Percentiles rank a stretch among this genome's conserved stretches.
Conservation (phyloP, 768 basidiomycete species). For the Leccinum broughii region DNA sequence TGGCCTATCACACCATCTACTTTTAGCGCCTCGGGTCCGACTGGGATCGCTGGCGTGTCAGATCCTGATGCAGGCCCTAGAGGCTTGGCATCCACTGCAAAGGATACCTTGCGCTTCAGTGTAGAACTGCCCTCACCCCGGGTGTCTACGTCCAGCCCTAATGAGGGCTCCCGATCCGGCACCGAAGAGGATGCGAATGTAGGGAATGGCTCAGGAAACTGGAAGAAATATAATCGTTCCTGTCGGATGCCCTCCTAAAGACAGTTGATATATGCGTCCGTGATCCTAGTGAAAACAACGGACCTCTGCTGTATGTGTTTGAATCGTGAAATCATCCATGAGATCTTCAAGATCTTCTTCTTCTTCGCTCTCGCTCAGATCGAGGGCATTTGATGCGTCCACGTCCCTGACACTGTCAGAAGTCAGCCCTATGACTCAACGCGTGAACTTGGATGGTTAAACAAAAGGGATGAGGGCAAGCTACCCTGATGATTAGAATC, state of each 20-base stretch:
- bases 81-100: conserved; percentile 60
- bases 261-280: not conserved
- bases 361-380: conserved; percentile 75
- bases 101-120: conserved; percentile 53
- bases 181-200: conserved; percentile 50
- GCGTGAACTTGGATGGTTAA: not conserved
- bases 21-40: conserved; percentile 22
- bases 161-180: conserved; percentile 28
- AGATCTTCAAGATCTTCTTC: conserved; percentile 82
- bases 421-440: conserved; percentile 7
- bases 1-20: conserved; percentile 82
- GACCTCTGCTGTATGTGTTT: conserved; percentile 43
- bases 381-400: conserved; percentile 58
- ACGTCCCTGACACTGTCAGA: conserved; percentile 30
- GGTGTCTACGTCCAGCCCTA: conserved; percentile 37
- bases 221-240: conserved; percentile 83
- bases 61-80: conserved; percentile 35
- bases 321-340: conserved; percentile 63
- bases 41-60: conserved; percentile 20
- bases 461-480: conserved; percentile 6
- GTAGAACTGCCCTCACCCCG: conserved; percentile 26
- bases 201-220: conserved; percentile 87
- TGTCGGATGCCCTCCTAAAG: conserved; percentile 51
- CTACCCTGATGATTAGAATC: conserved; percentile 37
- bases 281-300: conserved; percentile 1